phyloP scores from a whole-genome alignment of 2,329 filamentous ascomycete species.

The Myriosclerotinia duriaeana region DNA sequence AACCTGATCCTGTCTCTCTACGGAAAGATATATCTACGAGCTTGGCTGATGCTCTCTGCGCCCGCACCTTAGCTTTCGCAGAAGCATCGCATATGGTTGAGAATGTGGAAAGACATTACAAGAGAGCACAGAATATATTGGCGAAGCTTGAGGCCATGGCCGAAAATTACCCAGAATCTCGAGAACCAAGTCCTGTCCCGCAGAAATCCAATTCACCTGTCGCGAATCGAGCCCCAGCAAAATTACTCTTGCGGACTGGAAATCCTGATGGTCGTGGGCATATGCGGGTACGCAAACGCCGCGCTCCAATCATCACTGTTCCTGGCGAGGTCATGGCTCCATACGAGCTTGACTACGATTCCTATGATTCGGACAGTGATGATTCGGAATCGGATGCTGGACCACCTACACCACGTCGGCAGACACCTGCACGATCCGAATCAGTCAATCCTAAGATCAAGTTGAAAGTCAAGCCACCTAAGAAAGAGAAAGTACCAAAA shows the following conservation, averaged over 20 bases:
- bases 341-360: conserved; percentile 63
- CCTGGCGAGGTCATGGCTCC: conserved; percentile 66
- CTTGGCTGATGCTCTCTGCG: conserved; percentile 54
- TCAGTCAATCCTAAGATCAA: conserved; percentile 34
- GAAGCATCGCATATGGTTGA: conserved; percentile 64
- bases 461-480: conserved; percentile 35
- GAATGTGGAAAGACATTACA: conserved; percentile 62
- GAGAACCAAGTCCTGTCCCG: conserved; percentile 50
- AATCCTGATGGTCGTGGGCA: conserved; percentile 39
- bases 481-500: conserved; percentile 35
- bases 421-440: conserved; percentile 32
- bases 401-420: conserved; percentile 30
- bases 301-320: conserved; percentile 60
- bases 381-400: conserved; percentile 41
- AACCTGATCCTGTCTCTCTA: conserved; percentile 51
- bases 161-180: conserved; percentile 55
- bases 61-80: conserved; percentile 58
- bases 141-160: conserved; percentile 59
- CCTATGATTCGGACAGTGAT: conserved; percentile 45
- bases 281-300: conserved; percentile 35
- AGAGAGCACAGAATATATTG: conserved; percentile 58
- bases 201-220: conserved; percentile 53
- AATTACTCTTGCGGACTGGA: conserved; percentile 48
- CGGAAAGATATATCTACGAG: conserved; percentile 61
- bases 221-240: conserved; percentile 47